Conservation (phyloP, 164 flowering plant genomes). For the Pachysandra terminalis region DNA sequence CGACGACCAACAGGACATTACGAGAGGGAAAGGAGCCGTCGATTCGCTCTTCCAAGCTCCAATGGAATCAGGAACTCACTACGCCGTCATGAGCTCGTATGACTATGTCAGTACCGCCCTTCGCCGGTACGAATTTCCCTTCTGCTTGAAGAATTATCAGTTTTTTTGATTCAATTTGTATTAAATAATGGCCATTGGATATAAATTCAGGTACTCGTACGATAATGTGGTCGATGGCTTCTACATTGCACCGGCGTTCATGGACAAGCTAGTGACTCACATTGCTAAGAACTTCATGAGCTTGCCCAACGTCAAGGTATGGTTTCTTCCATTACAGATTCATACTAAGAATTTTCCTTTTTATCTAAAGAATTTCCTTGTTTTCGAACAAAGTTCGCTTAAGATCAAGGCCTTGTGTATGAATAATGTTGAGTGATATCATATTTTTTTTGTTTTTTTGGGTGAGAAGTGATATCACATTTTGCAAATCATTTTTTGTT, state of each 20-base stretch:
- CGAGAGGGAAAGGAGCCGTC: constrained; percentile 67
- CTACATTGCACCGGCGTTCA: constrained; percentile 77
- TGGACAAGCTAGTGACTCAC: constrained; percentile 81
- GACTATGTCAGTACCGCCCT: constrained; percentile 59
- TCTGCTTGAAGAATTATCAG: not conserved
- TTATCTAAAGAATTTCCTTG: too few relatives aligned
- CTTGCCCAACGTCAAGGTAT: constrained; percentile 69
- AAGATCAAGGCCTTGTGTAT: too few relatives aligned
- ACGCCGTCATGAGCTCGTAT: constrained; percentile 53
- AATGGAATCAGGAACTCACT: constrained; percentile 47
- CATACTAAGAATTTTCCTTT: too few relatives aligned
- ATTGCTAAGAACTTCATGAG: constrained; percentile 70
- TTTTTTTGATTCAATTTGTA: constrained; percentile 4
- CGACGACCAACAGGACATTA: constrained; percentile 73
- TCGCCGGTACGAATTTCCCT: constrained; percentile 31
- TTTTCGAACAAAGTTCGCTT: too few relatives aligned
- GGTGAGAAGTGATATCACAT: too few relatives aligned
- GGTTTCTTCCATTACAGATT: not conserved
- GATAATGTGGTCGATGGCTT: constrained; percentile 59
- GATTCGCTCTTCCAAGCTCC: constrained; percentile 72
- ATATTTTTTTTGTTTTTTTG: too few relatives aligned
- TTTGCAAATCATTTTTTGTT: too few relatives aligned
- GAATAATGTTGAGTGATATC: too few relatives aligned
- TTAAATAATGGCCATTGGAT: too few relatives aligned
- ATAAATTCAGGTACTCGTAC: constrained; percentile 36